These are phyloP conservation scores for Termitomyces sp. DNA, from an alignment of 768 basidiomycete species.

Conservation along the genomic window DNA sequence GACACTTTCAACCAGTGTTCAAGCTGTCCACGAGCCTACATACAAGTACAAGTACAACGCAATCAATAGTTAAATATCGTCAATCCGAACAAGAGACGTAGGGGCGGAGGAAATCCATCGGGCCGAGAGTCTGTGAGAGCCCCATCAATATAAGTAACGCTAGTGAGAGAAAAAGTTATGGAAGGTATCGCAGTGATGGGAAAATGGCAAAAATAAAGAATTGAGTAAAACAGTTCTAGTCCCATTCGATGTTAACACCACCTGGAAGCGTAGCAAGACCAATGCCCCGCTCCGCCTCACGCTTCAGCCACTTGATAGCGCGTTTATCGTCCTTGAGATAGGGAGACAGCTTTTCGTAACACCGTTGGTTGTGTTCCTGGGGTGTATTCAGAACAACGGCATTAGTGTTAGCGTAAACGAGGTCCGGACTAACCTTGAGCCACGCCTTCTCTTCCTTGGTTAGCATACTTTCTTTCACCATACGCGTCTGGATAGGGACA, in stretches of 20 bases:
- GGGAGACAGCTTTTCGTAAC: constrained; percentile 59
- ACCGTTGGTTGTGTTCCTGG: constrained; percentile 78
- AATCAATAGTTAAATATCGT: not conserved
- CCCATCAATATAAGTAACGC: not conserved
- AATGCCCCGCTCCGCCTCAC: constrained; percentile 71
- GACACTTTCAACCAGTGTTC: not conserved
- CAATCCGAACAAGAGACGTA: not conserved
- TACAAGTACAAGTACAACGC: not conserved
- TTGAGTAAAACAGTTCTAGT: constrained; percentile 33
- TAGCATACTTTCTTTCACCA: constrained; percentile 83
- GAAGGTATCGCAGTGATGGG: constrained; percentile 8
- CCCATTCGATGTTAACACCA: constrained; percentile 78
- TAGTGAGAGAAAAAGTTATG: not conserved
- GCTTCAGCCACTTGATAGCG: constrained; percentile 74
- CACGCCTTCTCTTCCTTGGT: constrained; percentile 83
- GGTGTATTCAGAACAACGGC: not conserved
- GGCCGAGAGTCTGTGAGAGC: too few species aligned
- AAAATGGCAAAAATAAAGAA: not conserved
- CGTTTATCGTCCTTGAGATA: constrained; percentile 73
- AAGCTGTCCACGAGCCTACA: not conserved
- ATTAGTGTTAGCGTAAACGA: not conserved
- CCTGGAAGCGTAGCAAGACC: constrained; percentile 67
- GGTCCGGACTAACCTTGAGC: constrained; percentile 59
- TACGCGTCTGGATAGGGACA: constrained; percentile 88
- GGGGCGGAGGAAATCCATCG: not conserved